Evolutionary conservation across 2,329 filamentous ascomycete genomes (phyloP).

Genomic region (Aspergillus nomiae): DNA sequence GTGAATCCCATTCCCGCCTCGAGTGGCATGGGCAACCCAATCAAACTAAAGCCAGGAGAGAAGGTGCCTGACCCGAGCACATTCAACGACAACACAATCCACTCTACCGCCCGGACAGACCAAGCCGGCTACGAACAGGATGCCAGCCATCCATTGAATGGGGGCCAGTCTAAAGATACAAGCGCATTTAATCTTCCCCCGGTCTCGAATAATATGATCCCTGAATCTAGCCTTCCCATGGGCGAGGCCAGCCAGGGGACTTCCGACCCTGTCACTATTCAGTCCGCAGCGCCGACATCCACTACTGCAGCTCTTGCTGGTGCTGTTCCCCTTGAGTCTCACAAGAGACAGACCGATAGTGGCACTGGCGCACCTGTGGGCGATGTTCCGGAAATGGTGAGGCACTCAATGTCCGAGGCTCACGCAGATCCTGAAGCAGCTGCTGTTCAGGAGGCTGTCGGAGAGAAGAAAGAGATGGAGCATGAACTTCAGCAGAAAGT

Average conservation of each 20-base stretch:
- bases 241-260: constrained; percentile 43
- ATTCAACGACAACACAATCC: constrained; percentile 70
- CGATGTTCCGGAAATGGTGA: constrained; percentile 48
- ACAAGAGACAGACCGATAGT: constrained; percentile 24
- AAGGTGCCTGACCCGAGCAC: constrained; percentile 69
- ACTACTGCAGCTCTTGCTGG: constrained; percentile 50
- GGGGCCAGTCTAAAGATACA: constrained; percentile 33
- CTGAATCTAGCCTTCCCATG: constrained; percentile 80
- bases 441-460: constrained; percentile 66
- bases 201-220: constrained; percentile 67
- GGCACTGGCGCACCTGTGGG: constrained; percentile 19
- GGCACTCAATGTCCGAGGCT: constrained; percentile 51
- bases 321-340: constrained; percentile 46
- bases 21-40: constrained; percentile 70
- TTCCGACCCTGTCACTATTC: constrained; percentile 55
- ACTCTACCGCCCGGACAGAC: constrained; percentile 67
- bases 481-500: constrained; percentile 66
- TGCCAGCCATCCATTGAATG: constrained; percentile 51
- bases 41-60: constrained; percentile 77
- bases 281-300: constrained; percentile 52
- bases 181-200: constrained; percentile 55
- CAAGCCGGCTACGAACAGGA: constrained; percentile 84
- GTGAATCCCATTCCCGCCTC: constrained; percentile 63
- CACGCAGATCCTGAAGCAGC: constrained; percentile 70
- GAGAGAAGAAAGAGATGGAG: constrained; percentile 75